phyloP scores from a whole-genome alignment of 768 basidiomycete species.

The Kwoniella newhampshirensis region DNA sequence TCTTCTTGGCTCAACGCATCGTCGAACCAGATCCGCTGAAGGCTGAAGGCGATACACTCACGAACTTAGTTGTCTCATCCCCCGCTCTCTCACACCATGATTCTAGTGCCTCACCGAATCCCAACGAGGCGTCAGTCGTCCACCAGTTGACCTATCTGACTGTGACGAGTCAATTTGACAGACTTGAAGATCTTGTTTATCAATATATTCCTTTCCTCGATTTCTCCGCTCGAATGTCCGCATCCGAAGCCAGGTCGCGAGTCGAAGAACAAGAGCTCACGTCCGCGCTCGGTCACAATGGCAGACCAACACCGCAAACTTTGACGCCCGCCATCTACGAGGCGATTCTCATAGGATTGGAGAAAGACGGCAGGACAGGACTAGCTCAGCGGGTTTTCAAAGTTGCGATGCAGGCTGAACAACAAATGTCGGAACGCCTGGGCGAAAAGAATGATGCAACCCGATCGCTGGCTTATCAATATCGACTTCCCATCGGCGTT shows the following conservation, averaged over 20 bases:
- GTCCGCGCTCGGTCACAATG: constrained; percentile 3
- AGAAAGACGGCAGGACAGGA: constrained; percentile 24
- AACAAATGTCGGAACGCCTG: constrained; percentile 7
- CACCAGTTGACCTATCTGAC: constrained; percentile 21
- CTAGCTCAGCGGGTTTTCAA: constrained; percentile 35
- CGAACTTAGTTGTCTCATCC: too few species aligned
- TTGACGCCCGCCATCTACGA: constrained; percentile 16
- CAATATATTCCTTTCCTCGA: constrained; percentile 29
- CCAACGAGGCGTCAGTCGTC: constrained; percentile 9
- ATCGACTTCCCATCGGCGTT: constrained; percentile 27
- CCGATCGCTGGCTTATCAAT: background rate
- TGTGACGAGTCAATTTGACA: constrained; percentile 22
- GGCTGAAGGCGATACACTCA: too few species aligned
- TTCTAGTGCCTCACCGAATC: constrained; percentile 2
- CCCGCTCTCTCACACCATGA: too few species aligned
- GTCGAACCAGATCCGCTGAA: too few species aligned
- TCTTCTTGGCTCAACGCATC: too few species aligned
- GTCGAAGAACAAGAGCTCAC: constrained; percentile 6
- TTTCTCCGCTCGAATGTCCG: constrained; percentile 5
- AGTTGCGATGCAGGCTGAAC: constrained; percentile 31
- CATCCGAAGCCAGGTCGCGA: background rate
- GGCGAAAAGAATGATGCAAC: background rate
- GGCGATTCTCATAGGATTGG: constrained; percentile 20
- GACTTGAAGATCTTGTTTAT: constrained; percentile 19
- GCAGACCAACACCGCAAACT: constrained; percentile 10